These are phyloP conservation scores for Mucor saturninus DNA, from an alignment of 371 early-diverging fungal genomes.

Conservation along the genomic window DNA sequence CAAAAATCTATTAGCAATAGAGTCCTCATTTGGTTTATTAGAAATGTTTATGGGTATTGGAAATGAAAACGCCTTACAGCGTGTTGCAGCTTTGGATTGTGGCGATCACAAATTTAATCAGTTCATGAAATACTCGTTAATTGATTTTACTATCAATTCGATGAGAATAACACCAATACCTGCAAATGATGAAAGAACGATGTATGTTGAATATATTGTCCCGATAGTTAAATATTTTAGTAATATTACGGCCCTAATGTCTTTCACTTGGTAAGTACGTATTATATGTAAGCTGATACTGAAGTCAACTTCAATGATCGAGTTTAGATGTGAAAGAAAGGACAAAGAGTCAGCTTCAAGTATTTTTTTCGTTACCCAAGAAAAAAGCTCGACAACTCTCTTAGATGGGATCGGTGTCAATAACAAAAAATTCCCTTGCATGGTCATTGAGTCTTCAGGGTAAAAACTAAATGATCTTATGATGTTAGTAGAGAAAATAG, in stretches of 20 bases:
- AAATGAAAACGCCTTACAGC: slow-evolving; percentile 5
- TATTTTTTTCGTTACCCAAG: slow-evolving; percentile 21
- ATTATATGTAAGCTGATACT: slow-evolving; percentile 15
- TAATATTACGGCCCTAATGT: slow-evolving; percentile 18
- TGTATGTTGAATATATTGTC: slow-evolving; percentile 18
- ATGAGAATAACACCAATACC: slow-evolving; percentile 21
- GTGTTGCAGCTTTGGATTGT: slow-evolving; percentile 12
- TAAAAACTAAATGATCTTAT: slow-evolving; percentile 13
- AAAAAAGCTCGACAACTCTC: slow-evolving; percentile 12
- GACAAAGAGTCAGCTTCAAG: slow-evolving; percentile 19
- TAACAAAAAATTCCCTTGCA: slow-evolving; percentile 10
- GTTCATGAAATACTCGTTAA: slow-evolving; percentile 18
- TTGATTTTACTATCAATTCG: slow-evolving; percentile 13
- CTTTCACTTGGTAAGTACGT: slow-evolving; percentile 23
- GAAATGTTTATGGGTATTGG: slow-evolving; percentile 14
- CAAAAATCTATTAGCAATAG: slow-evolving; percentile 15
- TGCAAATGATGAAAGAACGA: slow-evolving; percentile 22
- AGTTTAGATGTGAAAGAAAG: slow-evolving; percentile 26
- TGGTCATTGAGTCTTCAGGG: slow-evolving; percentile 22
- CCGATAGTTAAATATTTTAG: slow-evolving; percentile 11
- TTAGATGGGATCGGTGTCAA: slow-evolving; percentile 22
- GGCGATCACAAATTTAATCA: slow-evolving; percentile 14
- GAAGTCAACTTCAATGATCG: slow-evolving; percentile 12
- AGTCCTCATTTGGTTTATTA: slow-evolving; percentile 11
- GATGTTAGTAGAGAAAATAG: slow-evolving; percentile 8